Evolutionary conservation across 306 rosid species (phyloP), one percentile per base, ranked within the genome.

Genomic region (Medicago arabica): DNA sequence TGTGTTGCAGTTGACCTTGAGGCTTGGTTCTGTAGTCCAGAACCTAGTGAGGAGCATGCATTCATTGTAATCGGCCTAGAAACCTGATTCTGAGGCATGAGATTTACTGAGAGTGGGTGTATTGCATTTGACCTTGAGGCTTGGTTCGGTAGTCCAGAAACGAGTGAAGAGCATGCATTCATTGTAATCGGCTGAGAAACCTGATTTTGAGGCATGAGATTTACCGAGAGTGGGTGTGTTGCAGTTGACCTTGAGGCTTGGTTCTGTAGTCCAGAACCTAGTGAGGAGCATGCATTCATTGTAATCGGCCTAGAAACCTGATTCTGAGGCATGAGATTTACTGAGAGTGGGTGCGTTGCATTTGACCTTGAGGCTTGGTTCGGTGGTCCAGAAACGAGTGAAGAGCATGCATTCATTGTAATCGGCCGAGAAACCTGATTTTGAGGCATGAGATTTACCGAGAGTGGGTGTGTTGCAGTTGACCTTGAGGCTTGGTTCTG

Each of bases 351-450:
- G 59, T 19, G 83, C 14, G 44, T 19, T 7, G 3, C 38, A 5
- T 7, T 5, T 5, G 38, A 34, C 38, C 1, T 34, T 34, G 80
- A 43, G 47, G 3, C 46, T 1, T 79, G 90, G 62, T 63, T 79
- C 21, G 16, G 58, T 3, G 4, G 36, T 31, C 36, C 36, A 31
- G 36, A 31, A 31, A 5, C 6, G 3, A 76, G 77, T n/a, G 81
- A 43, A 17, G 5, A 31, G 36, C 6, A 31, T 31, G 36, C 36
- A 40, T 6, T 84, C 64, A 67, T 55, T 13, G 60, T 2, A 19
- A 54, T n/a, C 54, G 77, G 51, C 62, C 62, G n/a, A 19, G 81
- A 62, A 3, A 76, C 72, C 43, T 81, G 88, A 47, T 66, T 74
- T 47, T 74, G 83, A 6, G 77, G 60, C 21, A 58, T 41, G 41